These are phyloP conservation scores for Boechera retrofracta DNA, from an alignment of 345 rosid genomes.

Conservation along the genomic window DNA sequence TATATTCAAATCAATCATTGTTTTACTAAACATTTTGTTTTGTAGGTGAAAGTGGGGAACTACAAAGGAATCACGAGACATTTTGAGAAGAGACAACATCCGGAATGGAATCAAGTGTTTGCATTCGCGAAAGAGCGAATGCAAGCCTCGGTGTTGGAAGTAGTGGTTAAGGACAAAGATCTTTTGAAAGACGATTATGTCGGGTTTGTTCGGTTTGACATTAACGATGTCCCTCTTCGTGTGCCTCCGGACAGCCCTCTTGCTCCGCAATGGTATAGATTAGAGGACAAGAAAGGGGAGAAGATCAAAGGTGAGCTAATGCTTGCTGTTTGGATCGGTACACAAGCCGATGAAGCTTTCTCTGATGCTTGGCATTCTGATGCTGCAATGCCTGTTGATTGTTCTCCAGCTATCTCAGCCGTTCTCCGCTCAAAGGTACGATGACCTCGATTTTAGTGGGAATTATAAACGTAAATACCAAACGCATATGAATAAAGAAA, in stretches of 20 bases:
- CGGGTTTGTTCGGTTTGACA: conserved; percentile 80
- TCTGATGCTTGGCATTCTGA: conserved; percentile 99
- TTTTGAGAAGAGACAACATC: conserved; percentile 84
- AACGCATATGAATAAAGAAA: background rate
- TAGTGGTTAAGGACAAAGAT: conserved; percentile 87
- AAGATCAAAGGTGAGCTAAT: conserved; percentile 89
- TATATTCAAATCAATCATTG: background rate
- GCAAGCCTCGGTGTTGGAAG: conserved; percentile 92
- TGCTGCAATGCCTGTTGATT: conserved; percentile 79
- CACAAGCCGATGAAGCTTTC: conserved; percentile 98
- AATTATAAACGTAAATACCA: background rate
- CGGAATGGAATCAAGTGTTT: conserved; percentile 97
- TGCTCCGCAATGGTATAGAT: conserved; percentile 96
- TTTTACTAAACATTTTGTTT: conserved; percentile 1
- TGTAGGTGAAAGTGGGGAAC: conserved; percentile 79
- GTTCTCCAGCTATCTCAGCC: conserved; percentile 58
- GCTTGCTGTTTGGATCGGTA: conserved; percentile 99
- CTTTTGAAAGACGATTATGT: conserved; percentile 85
- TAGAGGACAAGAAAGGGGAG: conserved; percentile 83
- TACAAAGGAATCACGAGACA: conserved; percentile 92
- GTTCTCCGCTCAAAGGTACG: conserved; percentile 78
- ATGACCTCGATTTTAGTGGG: background rate
- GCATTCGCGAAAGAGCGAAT: conserved; percentile 92
- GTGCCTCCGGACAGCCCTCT: conserved; percentile 98
- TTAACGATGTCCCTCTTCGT: conserved; percentile 88